Evolutionary conservation across 495 filamentous ascomycete species (phyloP), one percentile per base, ranked within the genome.

Genomic region (Cercophora samala): DNA sequence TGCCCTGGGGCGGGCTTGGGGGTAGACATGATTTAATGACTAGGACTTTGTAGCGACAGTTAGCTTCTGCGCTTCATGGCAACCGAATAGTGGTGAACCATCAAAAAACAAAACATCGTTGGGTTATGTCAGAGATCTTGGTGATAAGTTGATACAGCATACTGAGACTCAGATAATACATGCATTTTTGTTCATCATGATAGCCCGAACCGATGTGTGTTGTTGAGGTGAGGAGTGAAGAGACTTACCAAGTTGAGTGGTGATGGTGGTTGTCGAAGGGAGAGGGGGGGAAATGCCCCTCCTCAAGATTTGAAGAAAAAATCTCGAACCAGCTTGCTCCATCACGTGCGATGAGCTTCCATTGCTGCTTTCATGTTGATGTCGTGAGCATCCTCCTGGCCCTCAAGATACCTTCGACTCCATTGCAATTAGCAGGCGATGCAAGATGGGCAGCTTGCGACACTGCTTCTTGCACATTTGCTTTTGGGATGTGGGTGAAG

Each of bases 101-200:
- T n/a, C n/a, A 21, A 55, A 24, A n/a, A 58, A 68, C 18, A 46
- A 62, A 61, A 53, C 29, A 42, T 60, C 62, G 32, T 11, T 19
- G 26, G 18, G 18, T 60, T 62, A 70, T 70, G 70, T 85, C 84
- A 85, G 82, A 87, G 83, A 87, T 87, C 84, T 86, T 85, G 83
- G 83, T 85, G 82, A 84, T 29, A 62, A 62, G 11, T 61, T 82
- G 81, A 76, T 72, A 61, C 66, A 67, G 71, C 73, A 78, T 80
- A 81, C 81, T 76, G 79, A 65, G 73, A 69, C 66, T 69, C 74
- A 73, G 70, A 79, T 89, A 84, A 83, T 88, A 88, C 87, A 89
- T 89, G 87, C 87, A 87, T 82, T 82, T 79, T 63, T 29, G 58
- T 81, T 60, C 80, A 78, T 83, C 82, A 83, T 83, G 42, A 76